phyloP scores from a whole-genome alignment of 257 asterid species.

The Solanum chiquidenum region DNA sequence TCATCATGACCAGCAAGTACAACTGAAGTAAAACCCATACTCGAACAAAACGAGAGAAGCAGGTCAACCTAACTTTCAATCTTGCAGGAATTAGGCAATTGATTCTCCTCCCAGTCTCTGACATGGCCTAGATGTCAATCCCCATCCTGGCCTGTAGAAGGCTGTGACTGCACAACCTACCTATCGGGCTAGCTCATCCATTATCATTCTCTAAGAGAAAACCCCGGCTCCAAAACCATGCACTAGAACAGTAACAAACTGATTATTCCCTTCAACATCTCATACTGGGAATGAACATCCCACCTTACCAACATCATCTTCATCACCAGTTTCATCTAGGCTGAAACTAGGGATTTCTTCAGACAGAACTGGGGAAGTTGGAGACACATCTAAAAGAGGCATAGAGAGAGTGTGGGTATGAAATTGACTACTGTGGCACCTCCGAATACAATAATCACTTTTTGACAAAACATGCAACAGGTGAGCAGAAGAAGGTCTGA shows the following conservation, averaged over 20 bases:
- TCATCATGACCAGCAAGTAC: slow-evolving; percentile 80
- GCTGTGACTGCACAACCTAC: slow-evolving; percentile 78
- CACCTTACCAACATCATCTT: slow-evolving; percentile 31
- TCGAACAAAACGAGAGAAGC: slow-evolving; percentile 67
- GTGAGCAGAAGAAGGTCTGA: slow-evolving; percentile 38
- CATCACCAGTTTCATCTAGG: slow-evolving; percentile 42
- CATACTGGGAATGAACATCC: slow-evolving; percentile 27
- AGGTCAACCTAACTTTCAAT: slow-evolving; percentile 85
- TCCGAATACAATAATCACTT: slow-evolving; percentile 44
- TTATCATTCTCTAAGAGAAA: slow-evolving; percentile 86
- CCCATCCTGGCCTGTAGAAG: slow-evolving; percentile 96
- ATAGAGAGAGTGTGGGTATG: slow-evolving; percentile 50
- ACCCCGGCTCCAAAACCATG: slow-evolving; percentile 95
- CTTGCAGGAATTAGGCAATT: slow-evolving; percentile 70
- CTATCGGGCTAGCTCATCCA: slow-evolving; percentile 54
- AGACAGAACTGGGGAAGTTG: slow-evolving; percentile 54
- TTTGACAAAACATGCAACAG: slow-evolving; percentile 31
- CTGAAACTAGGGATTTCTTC: slow-evolving; percentile 61
- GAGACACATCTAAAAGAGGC: slow-evolving; percentile 59
- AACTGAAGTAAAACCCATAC: slow-evolving; percentile 63
- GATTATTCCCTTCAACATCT: slow-evolving; percentile 40
- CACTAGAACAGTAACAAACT: slow-evolving; percentile 72
- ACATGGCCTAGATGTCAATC: slow-evolving; percentile 80
- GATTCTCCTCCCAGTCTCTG: slow-evolving; percentile 81
- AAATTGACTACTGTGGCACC: slow-evolving; percentile 75